Evolutionary conservation across 2,329 filamentous ascomycete species (phyloP), one percentile per base, ranked within the genome.

Genomic region (Ceratocystis diversiconidia): DNA sequence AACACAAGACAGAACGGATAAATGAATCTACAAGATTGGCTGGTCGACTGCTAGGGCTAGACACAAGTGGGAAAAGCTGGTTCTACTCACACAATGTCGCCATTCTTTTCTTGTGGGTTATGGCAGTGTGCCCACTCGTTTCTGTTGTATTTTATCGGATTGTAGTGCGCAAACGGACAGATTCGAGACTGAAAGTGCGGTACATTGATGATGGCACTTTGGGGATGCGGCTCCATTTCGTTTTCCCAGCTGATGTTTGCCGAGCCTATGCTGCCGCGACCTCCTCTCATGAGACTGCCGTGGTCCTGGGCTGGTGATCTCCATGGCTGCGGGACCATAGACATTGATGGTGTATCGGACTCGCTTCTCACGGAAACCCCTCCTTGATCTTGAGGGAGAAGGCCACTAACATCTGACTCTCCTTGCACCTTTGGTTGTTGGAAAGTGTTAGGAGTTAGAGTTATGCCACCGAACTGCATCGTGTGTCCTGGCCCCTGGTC

Each of bases 1-100:
- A 25, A 55, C 46, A 50, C 15, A 50, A 50, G 22, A 22, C 46
- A 50, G 17, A 12, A 50, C 6, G 19, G 17, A 50, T 1, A 50
- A 19, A 50, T n/a, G 17, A 50, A 7, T 50, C 46, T 22, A n/a
- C 17, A 22, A 50, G 46, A 36, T 36, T 36, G 32, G 8, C 8
- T 50, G 46, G 17, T n/a, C 5, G 22, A 50, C n/a, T n/a, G 46
- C 17, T 7, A 50, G 17, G 46, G 46, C 46, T 50, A 50, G 46
- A n/a, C 22, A 50, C 5, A 22, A 50, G 5, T n/a, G 17, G 46
- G 46, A 22, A 22, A 50, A 50, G 32, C 32, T 50, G 46, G 46
- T n/a, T 50, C 1, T 41, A 64, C 66, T 67, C 59, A 67, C 66
- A 67, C 66, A 43, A 67, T 67, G 52, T 67, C 66, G 19, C 66